Base-by-base conservation (phyloP, 768 basidiomycete genomes). In the Boletus vinaceobasis region DNA sequence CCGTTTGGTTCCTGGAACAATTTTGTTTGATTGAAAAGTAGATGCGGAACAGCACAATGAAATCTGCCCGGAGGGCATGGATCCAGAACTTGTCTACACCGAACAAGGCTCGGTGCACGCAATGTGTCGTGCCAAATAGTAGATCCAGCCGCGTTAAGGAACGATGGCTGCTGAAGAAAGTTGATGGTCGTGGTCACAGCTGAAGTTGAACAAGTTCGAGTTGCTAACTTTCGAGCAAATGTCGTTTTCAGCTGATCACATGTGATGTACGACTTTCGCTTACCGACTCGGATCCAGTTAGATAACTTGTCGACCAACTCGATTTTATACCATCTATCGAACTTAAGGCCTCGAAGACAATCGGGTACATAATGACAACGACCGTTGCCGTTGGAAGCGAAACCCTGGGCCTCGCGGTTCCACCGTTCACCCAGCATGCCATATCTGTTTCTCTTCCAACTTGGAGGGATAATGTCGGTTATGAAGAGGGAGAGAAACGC, bases 381-480 rank as follows among this genome's bases (percentile, higher is more conserved):
- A 40, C 59, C 6, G 31, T 56, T 21, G 33, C 51, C 14, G 19
- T 52, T 40, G 65, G 54, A 47, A 48, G 27, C 35, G 55, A 55
- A 36, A 58, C 71, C 3, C 58, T 79, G 23, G 87, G 87, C 4
- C 65, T 70, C 26, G 59, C 86, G 5, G 77, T 88, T 2, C 87
- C 87, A 17, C 80, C 86, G 2, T 77, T 82, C 66, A 87, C 84
- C 4, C 83, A 87, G 11, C 95, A 98, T 63, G 95, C 94, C 13
- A 91, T 96, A 59, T 95, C 93, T 3, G 93, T 96, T n/a, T 94
- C 92, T 8, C 79, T 98, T 1, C 95, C 95, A 0, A 94, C 83
- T 31, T 98, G 95, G 95, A 74, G 75, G 32, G 95, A 98, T 70
- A 91, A 88, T 62, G 83, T 98, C 19, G 94, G 78, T 13, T 98